A percentile compares a stretch with the other conserved stretches of the same genome.
Conservation (phyloP, 192 early-diverging fungal genomes). For the Coemansia biformis region DNA sequence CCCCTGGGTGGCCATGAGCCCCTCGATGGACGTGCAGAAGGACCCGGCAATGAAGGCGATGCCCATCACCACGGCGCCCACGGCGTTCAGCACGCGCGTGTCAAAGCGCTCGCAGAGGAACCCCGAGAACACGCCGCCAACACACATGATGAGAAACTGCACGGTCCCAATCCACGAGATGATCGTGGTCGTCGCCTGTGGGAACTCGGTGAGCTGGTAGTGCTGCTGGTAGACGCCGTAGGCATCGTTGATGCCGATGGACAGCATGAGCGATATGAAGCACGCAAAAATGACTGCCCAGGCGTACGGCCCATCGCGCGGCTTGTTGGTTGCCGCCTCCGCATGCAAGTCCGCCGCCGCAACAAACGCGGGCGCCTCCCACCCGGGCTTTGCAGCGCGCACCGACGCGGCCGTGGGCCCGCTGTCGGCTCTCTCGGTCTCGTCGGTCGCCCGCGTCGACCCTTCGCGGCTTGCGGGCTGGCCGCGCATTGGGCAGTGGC, state of each 20-base stretch:
- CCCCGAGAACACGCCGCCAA: slow-evolving; percentile 39
- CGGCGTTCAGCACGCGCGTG: slow-evolving; percentile 36
- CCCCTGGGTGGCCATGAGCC: slow-evolving; percentile 50
- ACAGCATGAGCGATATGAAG: slow-evolving; percentile 45
- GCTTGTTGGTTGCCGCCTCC: slow-evolving; percentile 40
- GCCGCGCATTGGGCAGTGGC: too few species aligned
- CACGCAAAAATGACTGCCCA: slow-evolving; percentile 46
- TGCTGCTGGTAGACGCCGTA: slow-evolving; percentile 51
- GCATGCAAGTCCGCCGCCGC: slow-evolving; percentile 38
- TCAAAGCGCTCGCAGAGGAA: slow-evolving; percentile 51
- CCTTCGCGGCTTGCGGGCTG: too few species aligned
- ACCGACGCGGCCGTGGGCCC: not conserved
- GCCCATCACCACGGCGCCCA: slow-evolving; percentile 45
- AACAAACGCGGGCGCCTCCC: slow-evolving; percentile 23
- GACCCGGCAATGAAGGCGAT: slow-evolving; percentile 37
- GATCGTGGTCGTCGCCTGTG: slow-evolving; percentile 25
- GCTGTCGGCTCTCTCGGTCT: not conserved
- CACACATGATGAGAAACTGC: slow-evolving; percentile 40
- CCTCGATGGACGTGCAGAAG: slow-evolving; percentile 34
- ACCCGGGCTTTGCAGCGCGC: not conserved
- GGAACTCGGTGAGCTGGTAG: slow-evolving; percentile 47
- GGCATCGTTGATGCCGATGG: slow-evolving; percentile 50
- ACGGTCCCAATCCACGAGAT: slow-evolving; percentile 51
- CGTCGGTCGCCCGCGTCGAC: too few species aligned
- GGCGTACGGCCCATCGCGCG: slow-evolving; percentile 36